Percentiles rank a stretch among this genome's conserved stretches.
These are phyloP conservation scores for Colletotrichum navitas DNA, from an alignment of 2,329 filamentous ascomycete species.

Conservation along the genomic window DNA sequence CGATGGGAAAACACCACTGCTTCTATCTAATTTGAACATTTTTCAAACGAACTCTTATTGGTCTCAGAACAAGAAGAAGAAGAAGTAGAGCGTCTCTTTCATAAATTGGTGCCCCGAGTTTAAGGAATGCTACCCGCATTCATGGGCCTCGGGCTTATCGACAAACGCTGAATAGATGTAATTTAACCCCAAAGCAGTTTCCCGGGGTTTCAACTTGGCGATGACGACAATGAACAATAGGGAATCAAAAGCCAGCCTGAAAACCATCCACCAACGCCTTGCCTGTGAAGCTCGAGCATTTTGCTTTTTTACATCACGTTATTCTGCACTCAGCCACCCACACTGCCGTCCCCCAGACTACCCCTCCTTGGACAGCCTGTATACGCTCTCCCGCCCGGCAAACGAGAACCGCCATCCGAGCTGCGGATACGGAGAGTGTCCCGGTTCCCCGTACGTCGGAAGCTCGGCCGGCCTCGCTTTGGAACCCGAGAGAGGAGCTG, in stretches of 20 bases:
- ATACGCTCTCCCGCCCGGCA: slow-evolving; percentile 35
- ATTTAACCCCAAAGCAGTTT: background rate
- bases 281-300: background rate
- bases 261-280: slow-evolving; percentile 8
- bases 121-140: too few species aligned
- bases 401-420: slow-evolving; percentile 52
- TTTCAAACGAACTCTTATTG: too few species aligned
- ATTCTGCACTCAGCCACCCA: background rate
- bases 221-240: too few species aligned
- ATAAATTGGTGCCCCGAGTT: background rate
- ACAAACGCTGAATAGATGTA: background rate
- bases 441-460: slow-evolving; percentile 49
- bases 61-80: too few species aligned
- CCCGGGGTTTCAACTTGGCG: background rate
- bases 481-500: slow-evolving; percentile 1
- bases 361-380: background rate
- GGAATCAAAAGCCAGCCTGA: background rate
- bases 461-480: slow-evolving; percentile 51
- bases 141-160: too few species aligned
- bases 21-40: too few species aligned
- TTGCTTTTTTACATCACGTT: background rate
- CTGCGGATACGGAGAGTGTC: slow-evolving; percentile 51
- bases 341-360: background rate
- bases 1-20: too few species aligned
- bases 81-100: too few species aligned